Base-by-base conservation (phyloP, 177 flowering plant species). In the Vitis hybrid region DNA sequence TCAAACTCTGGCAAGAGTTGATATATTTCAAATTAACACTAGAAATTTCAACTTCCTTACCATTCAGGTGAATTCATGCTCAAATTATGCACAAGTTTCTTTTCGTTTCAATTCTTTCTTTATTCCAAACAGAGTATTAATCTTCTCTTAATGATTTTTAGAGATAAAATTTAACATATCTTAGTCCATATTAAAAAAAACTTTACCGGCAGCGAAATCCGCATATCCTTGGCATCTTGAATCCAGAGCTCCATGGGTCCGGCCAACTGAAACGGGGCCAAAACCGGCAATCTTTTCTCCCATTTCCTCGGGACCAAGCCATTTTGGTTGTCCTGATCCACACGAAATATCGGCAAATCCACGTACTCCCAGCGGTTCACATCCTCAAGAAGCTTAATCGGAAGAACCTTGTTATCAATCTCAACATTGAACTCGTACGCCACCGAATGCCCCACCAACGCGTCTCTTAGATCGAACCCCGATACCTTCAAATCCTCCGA, bases 241-340 rank as follows among this genome's bases (percentile, higher is more conserved):
- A 96, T 90, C 98, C 98, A 96, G 1, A 96, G 79, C 83, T 96
- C 98, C 97, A 96, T 92, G 1, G 97, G 98, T 20, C 99, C 97
- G 2, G 93, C 97, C 73, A 96, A 78, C 79, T 95, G 97, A 74
- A 96, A 96, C 17, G 98, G 98, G 11, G 91, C 93, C 81, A 96
- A 73, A 67, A 90, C 97, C 2, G 97, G 94, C 77, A 77, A 70
- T 48, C 62, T 79, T 2, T 49, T 63, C 4, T 79, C 76, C 11
- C 74, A 15, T 12, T 62, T 65, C 21, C 50, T 80, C 74, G 83
- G 78, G 27, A 80, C 86, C 84, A 91, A 80, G 3, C 79, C 84
- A 32, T 79, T 80, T 66, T 75, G 71, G 7, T 74, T 82, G 2
- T 75, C 46, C 82, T 1, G 67, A 55, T 11, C 55, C 66, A 21